A percentile compares a stretch with the other conserved stretches of the same genome.
These are phyloP conservation scores for Pseudocercospora eumusae DNA, from an alignment of 2,329 filamentous ascomycete genomes.

Conservation along the genomic window DNA sequence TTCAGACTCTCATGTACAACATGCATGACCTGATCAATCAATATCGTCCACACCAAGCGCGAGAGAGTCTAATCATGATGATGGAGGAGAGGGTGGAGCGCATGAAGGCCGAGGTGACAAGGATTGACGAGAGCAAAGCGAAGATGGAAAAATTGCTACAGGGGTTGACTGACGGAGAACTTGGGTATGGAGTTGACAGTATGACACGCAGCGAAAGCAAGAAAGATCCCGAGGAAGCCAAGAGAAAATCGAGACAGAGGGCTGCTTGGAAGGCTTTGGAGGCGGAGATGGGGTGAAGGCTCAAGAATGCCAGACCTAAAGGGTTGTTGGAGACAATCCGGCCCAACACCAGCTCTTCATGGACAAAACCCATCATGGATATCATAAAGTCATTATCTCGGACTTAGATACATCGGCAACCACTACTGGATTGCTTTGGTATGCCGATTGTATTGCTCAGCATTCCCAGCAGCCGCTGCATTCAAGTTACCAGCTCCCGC, in stretches of 20 bases:
- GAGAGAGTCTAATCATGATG: constrained; percentile 81
- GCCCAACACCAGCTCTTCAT: not conserved
- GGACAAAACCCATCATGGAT: not conserved
- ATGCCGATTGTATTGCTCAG: constrained; percentile 33
- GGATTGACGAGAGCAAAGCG: constrained; percentile 65
- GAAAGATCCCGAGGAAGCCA: constrained; percentile 27
- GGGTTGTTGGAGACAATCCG: not conserved
- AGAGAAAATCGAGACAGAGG: constrained; percentile 35
- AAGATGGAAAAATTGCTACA: constrained; percentile 73
- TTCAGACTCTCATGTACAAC: constrained; percentile 83
- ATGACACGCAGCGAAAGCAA: constrained; percentile 4
- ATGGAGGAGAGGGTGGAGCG: constrained; percentile 82
- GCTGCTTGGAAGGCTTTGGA: constrained; percentile 43
- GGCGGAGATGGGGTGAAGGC: constrained; percentile 35
- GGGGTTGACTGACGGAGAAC: constrained; percentile 53
- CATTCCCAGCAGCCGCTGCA: constrained; percentile 31
- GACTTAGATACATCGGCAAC: not conserved
- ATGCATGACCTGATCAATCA: constrained; percentile 92
- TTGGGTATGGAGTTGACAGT: constrained; percentile 16
- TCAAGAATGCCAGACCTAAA: not conserved
- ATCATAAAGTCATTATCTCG: not conserved
- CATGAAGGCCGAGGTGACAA: constrained; percentile 71
- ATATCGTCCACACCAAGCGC: constrained; percentile 88
- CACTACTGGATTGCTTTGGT: constrained; percentile 28
- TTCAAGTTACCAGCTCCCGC: constrained; percentile 34